These are phyloP conservation scores for Ilex asprella DNA, from an alignment of 257 asterid genomes.

Conservation along the genomic window DNA sequence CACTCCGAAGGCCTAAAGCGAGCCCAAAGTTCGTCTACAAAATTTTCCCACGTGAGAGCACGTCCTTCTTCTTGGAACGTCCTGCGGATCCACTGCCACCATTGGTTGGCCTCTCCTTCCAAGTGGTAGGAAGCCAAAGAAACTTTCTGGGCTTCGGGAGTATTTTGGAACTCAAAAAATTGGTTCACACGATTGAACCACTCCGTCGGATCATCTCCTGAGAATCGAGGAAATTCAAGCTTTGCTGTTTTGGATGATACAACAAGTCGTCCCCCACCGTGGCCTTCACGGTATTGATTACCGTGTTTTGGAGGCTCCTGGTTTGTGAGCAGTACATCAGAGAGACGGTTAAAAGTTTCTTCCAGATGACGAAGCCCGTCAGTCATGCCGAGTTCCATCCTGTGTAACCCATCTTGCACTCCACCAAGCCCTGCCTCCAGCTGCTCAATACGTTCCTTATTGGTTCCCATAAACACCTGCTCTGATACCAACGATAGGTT, in stretches of 20 bases:
- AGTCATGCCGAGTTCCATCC: too few relatives aligned
- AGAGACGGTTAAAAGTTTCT: too few relatives aligned
- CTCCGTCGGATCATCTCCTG: background rate
- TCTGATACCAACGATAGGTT: too few relatives aligned
- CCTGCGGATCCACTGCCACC: background rate
- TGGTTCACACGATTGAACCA: background rate
- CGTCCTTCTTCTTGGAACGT: background rate
- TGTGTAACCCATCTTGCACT: too few relatives aligned
- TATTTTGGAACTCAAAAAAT: background rate
- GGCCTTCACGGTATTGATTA: too few relatives aligned
- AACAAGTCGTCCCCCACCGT: too few relatives aligned
- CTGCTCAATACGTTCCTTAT: too few relatives aligned
- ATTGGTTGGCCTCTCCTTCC: background rate
- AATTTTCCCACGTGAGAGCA: background rate
- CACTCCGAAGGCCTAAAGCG: background rate
- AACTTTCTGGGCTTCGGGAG: background rate
- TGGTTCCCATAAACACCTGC: too few relatives aligned
- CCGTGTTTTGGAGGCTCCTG: too few relatives aligned
- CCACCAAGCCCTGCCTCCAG: too few relatives aligned
- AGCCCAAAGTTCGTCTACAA: background rate
- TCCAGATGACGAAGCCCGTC: too few relatives aligned
- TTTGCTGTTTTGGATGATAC: background rate
- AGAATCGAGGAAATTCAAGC: background rate
- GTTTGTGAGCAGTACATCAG: too few relatives aligned
- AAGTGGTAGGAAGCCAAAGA: background rate